Base-by-base conservation (phyloP, 495 filamentous ascomycete genomes). In the Xylaria venustula region DNA sequence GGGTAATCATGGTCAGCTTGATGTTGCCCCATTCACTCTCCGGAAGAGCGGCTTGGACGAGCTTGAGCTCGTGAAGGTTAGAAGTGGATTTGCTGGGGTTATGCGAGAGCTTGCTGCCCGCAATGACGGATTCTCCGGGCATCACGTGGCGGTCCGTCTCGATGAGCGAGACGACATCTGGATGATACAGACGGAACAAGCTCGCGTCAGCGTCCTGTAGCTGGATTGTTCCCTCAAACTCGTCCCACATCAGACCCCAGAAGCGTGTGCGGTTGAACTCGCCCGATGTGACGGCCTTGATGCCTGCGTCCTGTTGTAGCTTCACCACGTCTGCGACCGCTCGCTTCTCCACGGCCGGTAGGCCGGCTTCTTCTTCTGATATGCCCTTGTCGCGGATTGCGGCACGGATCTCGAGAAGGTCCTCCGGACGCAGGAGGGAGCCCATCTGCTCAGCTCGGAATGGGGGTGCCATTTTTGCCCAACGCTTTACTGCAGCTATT, bases 361-460 rank as follows among this genome's bases (percentile, higher is more conserved):
- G 73, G 8, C 71, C 71, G 7, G 73, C 72, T 50, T 82, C 77
- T 49, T 86, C 81, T 48, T 81, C 65, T 14, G 75, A 76, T 23
- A 83, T 72, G 60, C 88, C 86, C 63, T 80, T 83, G 9, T 84
- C 77, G 48, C 83, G 80, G 63, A 87, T 76, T 17, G 73, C 68
- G 36, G 81, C 79, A 64, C 89, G 88, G 48, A 80, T 81, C 11
- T 83, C 71, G 51, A 93, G 81, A 4, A 94, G 83, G 26, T 82
- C 67, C 42, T 89, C 73, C 41, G 90, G 90, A 17, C 91, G 86
- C 20, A 93, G 84, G 20, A 94, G 84, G 28, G 89, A 93, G 64
- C 91, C 91, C 63, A 96, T 77, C 67, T 93, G 90, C 79, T 93
- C 91, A 47, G 90, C 91, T 62, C 89, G 84, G 76, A 92, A 93